Evolutionary conservation across 2,329 filamentous ascomycete genomes (phyloP).

Genomic region (Moelleriella libera): DNA sequence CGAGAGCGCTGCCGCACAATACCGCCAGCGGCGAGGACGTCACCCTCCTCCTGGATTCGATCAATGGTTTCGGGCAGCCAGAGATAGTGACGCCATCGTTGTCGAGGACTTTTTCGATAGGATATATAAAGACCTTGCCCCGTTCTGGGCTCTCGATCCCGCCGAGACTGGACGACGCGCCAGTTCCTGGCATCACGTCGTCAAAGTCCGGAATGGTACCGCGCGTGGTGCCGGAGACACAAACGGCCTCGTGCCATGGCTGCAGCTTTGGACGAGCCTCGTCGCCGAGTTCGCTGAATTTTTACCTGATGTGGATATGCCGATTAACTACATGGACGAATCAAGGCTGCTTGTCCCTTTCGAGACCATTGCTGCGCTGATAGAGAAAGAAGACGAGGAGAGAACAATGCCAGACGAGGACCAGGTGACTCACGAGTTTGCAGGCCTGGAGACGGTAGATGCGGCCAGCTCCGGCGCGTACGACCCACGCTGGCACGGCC

Average conservation of each 20-base stretch:
- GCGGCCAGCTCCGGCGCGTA: slow-evolving; percentile 17
- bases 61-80: slow-evolving; percentile 41
- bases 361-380: slow-evolving; percentile 36
- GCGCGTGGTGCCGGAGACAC: slow-evolving; percentile 24
- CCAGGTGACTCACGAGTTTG: slow-evolving; percentile 28
- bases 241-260: slow-evolving; percentile 26
- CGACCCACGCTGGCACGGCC: slow-evolving; percentile 32
- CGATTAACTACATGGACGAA: slow-evolving; percentile 51
- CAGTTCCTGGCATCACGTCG: slow-evolving; percentile 27
- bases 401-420: slow-evolving; percentile 27
- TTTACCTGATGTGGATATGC: slow-evolving; percentile 52
- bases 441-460: slow-evolving; percentile 23
- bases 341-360: slow-evolving; percentile 46
- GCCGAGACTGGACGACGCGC: slow-evolving; percentile 23
- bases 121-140: slow-evolving; percentile 47
- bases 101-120: slow-evolving; percentile 52
- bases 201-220: slow-evolving; percentile 31
- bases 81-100: slow-evolving; percentile 35
- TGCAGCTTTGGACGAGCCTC: slow-evolving; percentile 32
- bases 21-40: slow-evolving; percentile 39
- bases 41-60: slow-evolving; percentile 53
- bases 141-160: slow-evolving; percentile 43
- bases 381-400: slow-evolving; percentile 29
- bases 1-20: slow-evolving; percentile 36
- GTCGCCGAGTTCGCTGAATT: slow-evolving; percentile 35